A percentile compares a stretch with the other conserved stretches of the same genome.
Evolutionary conservation across 176 grass and related monocot species (phyloP).

Genomic region (Rhipidocladum racemiflorum): DNA sequence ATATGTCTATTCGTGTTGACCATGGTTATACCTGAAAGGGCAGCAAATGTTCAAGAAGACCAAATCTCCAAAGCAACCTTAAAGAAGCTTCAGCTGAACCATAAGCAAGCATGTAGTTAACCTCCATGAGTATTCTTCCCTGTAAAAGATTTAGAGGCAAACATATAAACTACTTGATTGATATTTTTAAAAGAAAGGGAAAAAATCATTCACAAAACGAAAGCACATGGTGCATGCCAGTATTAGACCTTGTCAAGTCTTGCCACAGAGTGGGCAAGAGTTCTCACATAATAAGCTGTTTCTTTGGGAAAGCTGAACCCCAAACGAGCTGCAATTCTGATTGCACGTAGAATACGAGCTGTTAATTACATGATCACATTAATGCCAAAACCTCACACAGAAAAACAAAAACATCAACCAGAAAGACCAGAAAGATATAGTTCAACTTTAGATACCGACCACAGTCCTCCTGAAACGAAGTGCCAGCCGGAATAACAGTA

Average conservation of each 20-base stretch:
- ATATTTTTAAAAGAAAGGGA: neutral
- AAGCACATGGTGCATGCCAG: constrained; percentile 14
- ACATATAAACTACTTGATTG: constrained; percentile 14
- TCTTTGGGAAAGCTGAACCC: constrained; percentile 89
- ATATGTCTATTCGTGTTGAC: constrained; percentile 1
- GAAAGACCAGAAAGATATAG: constrained; percentile 2
- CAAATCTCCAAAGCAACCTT: constrained; percentile 97
- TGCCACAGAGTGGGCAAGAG: constrained; percentile 66
- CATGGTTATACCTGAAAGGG: constrained; percentile 70
- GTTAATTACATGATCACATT: constrained; percentile 51
- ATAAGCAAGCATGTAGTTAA: constrained; percentile 98
- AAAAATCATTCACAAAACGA: constrained; percentile 10
- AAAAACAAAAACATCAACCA: constrained; percentile 6
- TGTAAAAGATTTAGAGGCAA: constrained; percentile 29
- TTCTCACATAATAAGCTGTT: constrained; percentile 91
- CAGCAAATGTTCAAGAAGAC: constrained; percentile 81
- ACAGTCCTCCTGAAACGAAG: constrained; percentile 83
- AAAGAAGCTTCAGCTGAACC: constrained; percentile 92
- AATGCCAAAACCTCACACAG: constrained; percentile 33
- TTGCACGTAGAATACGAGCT: constrained; percentile 99
- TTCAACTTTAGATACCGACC: constrained; percentile 49
- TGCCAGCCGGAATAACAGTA: constrained; percentile 76
- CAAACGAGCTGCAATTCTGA: constrained; percentile 97
- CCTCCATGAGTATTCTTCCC: constrained; percentile 91
- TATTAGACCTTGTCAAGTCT: constrained; percentile 76